phyloP scores from a whole-genome alignment of 768 basidiomycete genomes.

The Sutorius australiensis region DNA sequence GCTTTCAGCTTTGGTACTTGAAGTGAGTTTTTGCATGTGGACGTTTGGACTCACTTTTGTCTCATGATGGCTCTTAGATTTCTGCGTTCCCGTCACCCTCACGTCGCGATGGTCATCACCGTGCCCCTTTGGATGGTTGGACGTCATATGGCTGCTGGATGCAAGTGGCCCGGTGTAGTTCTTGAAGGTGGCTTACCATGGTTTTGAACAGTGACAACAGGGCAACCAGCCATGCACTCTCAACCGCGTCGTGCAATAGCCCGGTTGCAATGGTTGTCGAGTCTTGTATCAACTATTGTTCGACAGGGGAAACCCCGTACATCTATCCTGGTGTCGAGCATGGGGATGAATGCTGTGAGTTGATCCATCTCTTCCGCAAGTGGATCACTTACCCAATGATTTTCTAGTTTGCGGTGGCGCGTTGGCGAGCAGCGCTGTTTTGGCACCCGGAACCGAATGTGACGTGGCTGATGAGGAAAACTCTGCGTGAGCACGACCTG shows the following conservation, averaged over 20 bases:
- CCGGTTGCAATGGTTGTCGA: slow-evolving; percentile 60
- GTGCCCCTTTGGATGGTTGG: slow-evolving; percentile 51
- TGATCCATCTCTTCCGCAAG: background rate
- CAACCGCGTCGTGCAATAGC: slow-evolving; percentile 42
- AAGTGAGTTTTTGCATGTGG: slow-evolving; percentile 1
- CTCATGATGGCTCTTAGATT: slow-evolving; percentile 9
- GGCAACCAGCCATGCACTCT: slow-evolving; percentile 54
- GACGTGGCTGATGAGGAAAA: slow-evolving; percentile 30
- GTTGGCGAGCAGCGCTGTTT: slow-evolving; percentile 42
- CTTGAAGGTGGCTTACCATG: slow-evolving; percentile 10
- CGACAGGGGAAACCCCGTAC: slow-evolving; percentile 34
- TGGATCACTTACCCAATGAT: background rate
- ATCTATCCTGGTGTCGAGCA: slow-evolving; percentile 72
- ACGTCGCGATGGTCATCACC: slow-evolving; percentile 10
- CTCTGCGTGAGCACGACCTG: background rate
- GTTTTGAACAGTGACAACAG: slow-evolving; percentile 44
- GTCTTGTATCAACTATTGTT: slow-evolving; percentile 43
- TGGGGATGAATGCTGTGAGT: slow-evolving; percentile 59
- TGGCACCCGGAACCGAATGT: slow-evolving; percentile 51
- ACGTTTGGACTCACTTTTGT: background rate
- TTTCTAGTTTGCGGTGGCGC: slow-evolving; percentile 59
- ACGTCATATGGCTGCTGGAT: slow-evolving; percentile 57
- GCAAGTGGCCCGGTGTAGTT: slow-evolving; percentile 31
- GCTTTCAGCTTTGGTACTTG: background rate
- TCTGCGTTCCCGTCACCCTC: slow-evolving; percentile 2